Percentiles rank a stretch among this genome's conserved stretches.
Evolutionary conservation across 2,329 filamentous ascomycete genomes (phyloP).

Genomic region (Claviceps monticola): DNA sequence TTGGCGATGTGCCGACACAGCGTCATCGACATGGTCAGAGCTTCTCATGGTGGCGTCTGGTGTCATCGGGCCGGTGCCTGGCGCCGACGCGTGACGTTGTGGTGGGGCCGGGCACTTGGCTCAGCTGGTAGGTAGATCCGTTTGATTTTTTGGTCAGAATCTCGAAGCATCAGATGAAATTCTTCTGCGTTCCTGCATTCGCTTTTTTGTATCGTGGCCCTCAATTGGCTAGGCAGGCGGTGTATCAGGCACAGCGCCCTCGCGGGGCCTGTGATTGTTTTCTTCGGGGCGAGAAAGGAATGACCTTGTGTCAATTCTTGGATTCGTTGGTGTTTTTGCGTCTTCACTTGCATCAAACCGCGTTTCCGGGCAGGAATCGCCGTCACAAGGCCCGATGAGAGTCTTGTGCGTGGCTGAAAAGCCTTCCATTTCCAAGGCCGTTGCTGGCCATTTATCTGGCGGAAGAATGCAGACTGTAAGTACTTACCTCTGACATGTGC

Average conservation of each 20-base stretch:
- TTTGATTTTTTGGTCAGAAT: too few species aligned
- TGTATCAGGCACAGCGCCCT: background rate
- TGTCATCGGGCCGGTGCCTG: too few species aligned
- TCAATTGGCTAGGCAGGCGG: background rate
- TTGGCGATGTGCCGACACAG: background rate
- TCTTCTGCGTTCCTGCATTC: background rate
- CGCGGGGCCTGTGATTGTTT: background rate
- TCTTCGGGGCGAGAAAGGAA: background rate
- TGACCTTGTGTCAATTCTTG: background rate
- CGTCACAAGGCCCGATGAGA: constrained; percentile 23
- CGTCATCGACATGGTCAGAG: background rate
- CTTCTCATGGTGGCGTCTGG: too few species aligned
- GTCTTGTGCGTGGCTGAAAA: constrained; percentile 49
- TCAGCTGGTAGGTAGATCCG: too few species aligned
- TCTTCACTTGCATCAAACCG: background rate
- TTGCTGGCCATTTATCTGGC: constrained; percentile 78
- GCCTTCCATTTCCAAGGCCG: constrained; percentile 89
- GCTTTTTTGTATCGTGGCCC: background rate
- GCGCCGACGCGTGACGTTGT: background rate
- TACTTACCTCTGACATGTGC: background rate
- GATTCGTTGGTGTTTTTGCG: background rate
- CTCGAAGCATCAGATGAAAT: too few species aligned
- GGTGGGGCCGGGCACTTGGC: background rate
- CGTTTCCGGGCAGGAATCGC: background rate
- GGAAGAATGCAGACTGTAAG: constrained; percentile 57